Conservation (phyloP, 176 grass and related monocot genomes). For the Miscanthus lutarioriparius region DNA sequence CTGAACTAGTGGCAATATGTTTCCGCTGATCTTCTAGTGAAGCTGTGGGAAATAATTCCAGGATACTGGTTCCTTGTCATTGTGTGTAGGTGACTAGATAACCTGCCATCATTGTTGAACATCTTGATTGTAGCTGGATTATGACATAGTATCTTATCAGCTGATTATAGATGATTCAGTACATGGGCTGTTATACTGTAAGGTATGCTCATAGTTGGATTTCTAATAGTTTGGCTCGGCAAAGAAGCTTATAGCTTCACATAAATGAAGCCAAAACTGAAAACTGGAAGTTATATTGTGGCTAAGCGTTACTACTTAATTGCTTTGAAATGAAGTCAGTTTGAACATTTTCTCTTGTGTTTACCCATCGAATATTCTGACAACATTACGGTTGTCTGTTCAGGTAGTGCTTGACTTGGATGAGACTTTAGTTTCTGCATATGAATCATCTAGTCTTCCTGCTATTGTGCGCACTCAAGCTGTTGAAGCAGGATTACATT, state of each 20-base stretch:
- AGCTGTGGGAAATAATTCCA: not conserved
- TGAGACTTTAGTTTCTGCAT: slow-evolving; percentile 98
- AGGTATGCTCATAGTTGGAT: not conserved
- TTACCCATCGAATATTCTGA: slow-evolving; percentile 25
- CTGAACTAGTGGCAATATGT: not conserved
- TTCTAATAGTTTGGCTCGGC: not conserved
- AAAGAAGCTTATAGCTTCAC: not conserved
- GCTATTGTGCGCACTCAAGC: slow-evolving; percentile 76
- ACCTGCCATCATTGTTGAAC: not conserved
- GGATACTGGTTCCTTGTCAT: not conserved
- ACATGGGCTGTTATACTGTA: not conserved
- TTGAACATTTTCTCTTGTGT: slow-evolving; percentile 19
- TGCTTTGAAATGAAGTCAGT: slow-evolving; percentile 13
- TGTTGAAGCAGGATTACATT: slow-evolving; percentile 88
- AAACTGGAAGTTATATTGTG: slow-evolving; percentile 4
- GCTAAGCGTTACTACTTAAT: not conserved
- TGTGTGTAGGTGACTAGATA: slow-evolving; percentile 21
- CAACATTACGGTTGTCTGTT: slow-evolving; percentile 34
- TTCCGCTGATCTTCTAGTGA: not conserved
- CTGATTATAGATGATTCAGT: not conserved
- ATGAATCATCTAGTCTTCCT: slow-evolving; percentile 93
- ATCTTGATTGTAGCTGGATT: not conserved
- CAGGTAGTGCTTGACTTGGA: slow-evolving; percentile 99
- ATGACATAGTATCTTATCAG: not conserved
- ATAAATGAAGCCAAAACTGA: slow-evolving; percentile 14